Evolutionary conservation across 225 moss, liverwort and hornwort genomes (phyloP), one percentile per base, ranked within the genome.

Genomic region (Sphagnum tenellum): DNA sequence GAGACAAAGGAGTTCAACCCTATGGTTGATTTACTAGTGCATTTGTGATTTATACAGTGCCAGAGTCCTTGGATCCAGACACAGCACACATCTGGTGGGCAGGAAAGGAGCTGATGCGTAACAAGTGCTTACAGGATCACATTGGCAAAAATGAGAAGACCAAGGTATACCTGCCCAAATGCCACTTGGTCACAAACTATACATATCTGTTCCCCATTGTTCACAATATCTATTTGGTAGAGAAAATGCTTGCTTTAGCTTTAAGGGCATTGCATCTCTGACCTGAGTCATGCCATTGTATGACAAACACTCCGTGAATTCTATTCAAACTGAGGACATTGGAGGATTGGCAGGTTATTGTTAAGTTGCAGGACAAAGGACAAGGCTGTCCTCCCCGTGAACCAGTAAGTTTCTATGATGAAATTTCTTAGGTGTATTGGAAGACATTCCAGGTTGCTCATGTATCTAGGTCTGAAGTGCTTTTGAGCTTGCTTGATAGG

Each of bases 131-230:
- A 52, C 73, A 48, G 60, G 81, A 92, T 70, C 79, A 84, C 56
- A 68, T 80, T 12, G 95, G 95, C 66, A 91, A 86, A 68, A 95
- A 92, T 78, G 92, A 95, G 55, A 95, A 95, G 66, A 95, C 95
- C n/a, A 95, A 89, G 89, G 91, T 91, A 64, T 29, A 29, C 29
- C 29, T 29, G 29, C 29, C 29, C 29, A 29, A 29, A 29, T 29
- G 29, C 29, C 29, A 29, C 29, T 29, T 29, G 29, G 29, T 29
- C 29, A 29, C 29, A 29, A 29, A 29, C 29, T 29, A 29, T 1
- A 29, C 29, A 29, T 29, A 29, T 29, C 29, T 29, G 29, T 29
- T 29, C 0, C 29, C 29, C 29, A 29, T 29, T 29, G 29, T 29
- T 29, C 29, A 29, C 29, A 29, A 29, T 1, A 29, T 29, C 29